Conservation (phyloP, 2,329 filamentous ascomycete genomes). For the Zymoseptoria brevis region DNA sequence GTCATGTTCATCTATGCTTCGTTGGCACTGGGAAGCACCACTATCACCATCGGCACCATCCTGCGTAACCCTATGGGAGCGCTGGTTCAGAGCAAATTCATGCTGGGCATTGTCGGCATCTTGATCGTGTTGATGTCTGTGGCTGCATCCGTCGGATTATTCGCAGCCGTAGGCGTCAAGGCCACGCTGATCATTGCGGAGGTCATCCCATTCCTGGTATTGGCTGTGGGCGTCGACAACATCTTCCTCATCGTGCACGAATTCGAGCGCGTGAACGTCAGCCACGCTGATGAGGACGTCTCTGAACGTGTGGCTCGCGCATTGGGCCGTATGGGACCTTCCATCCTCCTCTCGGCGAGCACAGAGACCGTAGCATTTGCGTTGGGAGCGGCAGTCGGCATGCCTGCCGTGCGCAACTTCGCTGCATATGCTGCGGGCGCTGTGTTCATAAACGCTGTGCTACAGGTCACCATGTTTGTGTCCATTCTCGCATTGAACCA, state of each 20-base stretch:
- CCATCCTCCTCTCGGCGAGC: conserved; percentile 87
- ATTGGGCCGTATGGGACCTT: conserved; percentile 92
- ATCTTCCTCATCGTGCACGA: conserved; percentile 98
- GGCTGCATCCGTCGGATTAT: conserved; percentile 85
- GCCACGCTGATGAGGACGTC: conserved; percentile 79
- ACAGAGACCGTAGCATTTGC: conserved; percentile 93
- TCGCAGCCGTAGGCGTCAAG: conserved; percentile 85
- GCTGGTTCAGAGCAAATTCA: conserved; percentile 93
- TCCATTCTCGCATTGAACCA: conserved; percentile 89
- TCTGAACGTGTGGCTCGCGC: conserved; percentile 79
- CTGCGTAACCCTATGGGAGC: conserved; percentile 74
- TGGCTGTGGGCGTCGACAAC: conserved; percentile 96
- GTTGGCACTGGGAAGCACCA: conserved; percentile 81
- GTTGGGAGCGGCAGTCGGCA: conserved; percentile 85
- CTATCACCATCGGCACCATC: conserved; percentile 66
- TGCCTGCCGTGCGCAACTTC: conserved; percentile 97
- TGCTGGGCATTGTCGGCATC: conserved; percentile 88
- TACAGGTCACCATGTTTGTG: conserved; percentile 96
- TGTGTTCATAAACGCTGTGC: conserved; percentile 91
- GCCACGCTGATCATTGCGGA: conserved; percentile 97
- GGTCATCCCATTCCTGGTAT: conserved; percentile 93
- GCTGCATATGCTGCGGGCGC: conserved; percentile 93
- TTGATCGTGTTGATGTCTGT: conserved; percentile 97
- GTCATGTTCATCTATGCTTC: conserved; percentile 99
- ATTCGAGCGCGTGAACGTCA: conserved; percentile 89